Percentiles rank a stretch among this genome's conserved stretches.
Conservation (phyloP, 163 green algal genomes). For the Scenedesmus sp. region DNA sequence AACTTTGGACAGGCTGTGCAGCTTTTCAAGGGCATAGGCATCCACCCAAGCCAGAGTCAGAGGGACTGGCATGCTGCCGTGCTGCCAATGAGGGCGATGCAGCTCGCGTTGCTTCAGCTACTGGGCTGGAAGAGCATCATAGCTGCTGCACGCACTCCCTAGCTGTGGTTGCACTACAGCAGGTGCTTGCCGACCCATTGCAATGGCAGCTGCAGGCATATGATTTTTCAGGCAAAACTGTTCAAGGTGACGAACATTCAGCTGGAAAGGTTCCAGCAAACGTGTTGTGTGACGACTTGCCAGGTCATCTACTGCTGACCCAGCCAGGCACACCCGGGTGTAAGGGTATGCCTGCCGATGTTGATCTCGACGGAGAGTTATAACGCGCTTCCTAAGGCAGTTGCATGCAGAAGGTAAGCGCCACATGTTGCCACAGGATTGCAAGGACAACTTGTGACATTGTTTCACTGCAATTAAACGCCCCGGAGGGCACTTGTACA, state of each 20-base stretch:
- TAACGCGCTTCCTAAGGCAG: background rate
- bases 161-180: background rate
- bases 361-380: background rate
- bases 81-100: background rate
- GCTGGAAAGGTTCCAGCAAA: background rate
- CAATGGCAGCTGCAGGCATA: background rate
- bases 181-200: background rate
- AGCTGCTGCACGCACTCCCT: background rate
- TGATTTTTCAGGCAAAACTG: too few species aligned
- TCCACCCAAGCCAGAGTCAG: background rate
- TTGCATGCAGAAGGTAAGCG: background rate
- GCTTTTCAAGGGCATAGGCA: background rate
- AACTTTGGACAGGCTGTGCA: slow-evolving; percentile 8
- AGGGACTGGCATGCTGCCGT: background rate
- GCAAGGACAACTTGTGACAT: background rate
- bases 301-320: slow-evolving; percentile 5
- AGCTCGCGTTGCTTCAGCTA: background rate
- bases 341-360: background rate
- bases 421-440: background rate
- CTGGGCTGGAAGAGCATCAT: background rate
- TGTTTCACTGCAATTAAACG: background rate
- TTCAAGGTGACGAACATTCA: background rate
- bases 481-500: background rate
- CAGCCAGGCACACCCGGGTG: background rate
- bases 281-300: background rate